A percentile compares a stretch with the other conserved stretches of the same genome.
phyloP scores from a whole-genome alignment of 78 protist genomes.

The Trichosphaerium sp. region DNA sequence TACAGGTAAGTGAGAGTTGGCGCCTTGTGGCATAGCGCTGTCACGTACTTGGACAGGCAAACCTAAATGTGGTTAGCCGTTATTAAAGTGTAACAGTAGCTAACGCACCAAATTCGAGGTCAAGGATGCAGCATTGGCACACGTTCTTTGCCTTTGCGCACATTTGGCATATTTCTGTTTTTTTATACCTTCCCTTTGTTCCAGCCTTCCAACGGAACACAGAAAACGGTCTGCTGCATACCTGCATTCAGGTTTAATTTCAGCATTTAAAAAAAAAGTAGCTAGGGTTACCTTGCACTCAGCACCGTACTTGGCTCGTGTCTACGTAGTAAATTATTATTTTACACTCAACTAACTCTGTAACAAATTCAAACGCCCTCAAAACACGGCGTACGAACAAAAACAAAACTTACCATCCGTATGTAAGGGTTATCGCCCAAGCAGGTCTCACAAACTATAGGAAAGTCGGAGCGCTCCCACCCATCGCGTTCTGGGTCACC shows the following conservation, averaged over 20 bases:
- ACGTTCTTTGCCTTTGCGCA: slow-evolving; percentile 86
- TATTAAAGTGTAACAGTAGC: background rate
- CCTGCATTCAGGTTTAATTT: slow-evolving; percentile 33
- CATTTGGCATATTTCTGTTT: slow-evolving; percentile 80
- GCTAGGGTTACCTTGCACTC: slow-evolving; percentile 23
- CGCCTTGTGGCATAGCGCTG: slow-evolving; percentile 6
- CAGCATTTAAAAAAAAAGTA: background rate
- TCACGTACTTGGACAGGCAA: slow-evolving; percentile 83
- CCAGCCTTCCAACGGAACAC: slow-evolving; percentile 78
- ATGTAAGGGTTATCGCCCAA: slow-evolving; percentile 79
- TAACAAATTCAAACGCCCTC: no score
- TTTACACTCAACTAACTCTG: no score
- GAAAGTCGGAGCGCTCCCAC: slow-evolving; percentile 54
- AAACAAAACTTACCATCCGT: slow-evolving; percentile 46
- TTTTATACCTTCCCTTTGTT: slow-evolving; percentile 36
- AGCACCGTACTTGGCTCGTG: slow-evolving; percentile 6
- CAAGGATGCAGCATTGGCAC: slow-evolving; percentile 89
- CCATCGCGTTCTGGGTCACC: slow-evolving; percentile 16
- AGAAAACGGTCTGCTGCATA: slow-evolving; percentile 65
- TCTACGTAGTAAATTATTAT: background rate
- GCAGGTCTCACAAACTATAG: slow-evolving; percentile 79
- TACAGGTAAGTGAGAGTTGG: background rate
- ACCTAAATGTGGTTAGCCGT: background rate
- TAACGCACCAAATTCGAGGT: slow-evolving; percentile 62
- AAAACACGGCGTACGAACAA: no score